phyloP scores from a whole-genome alignment of 176 grass and related monocot species.

The Ensete ventricosum region DNA sequence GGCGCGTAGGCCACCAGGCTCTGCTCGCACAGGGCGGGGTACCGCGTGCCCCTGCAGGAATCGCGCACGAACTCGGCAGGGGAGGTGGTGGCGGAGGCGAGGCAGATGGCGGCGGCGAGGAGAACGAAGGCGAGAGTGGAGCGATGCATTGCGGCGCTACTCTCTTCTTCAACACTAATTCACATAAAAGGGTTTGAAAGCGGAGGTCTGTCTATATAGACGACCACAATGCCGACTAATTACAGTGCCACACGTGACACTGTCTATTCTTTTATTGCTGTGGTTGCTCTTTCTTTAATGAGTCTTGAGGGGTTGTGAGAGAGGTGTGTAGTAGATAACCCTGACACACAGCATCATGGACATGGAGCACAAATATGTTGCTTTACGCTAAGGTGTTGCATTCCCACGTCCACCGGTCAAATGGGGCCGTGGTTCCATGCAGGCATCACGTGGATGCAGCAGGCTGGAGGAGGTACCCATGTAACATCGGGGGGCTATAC shows the following conservation, averaged over 20 bases:
- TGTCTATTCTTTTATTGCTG: neutral
- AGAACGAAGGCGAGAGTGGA: neutral
- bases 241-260: neutral
- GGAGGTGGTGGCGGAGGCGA: neutral
- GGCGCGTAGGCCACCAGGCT: slow-evolving; percentile 35
- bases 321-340: neutral
- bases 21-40: slow-evolving; percentile 59
- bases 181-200: no score
- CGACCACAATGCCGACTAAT: neutral
- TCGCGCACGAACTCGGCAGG: slow-evolving; percentile 34
- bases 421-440: neutral
- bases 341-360: neutral
- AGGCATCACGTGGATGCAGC: neutral
- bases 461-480: neutral
- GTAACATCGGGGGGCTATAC: neutral
- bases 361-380: neutral
- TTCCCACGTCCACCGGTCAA: no score
- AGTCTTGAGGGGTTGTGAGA: neutral
- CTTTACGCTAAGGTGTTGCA: no score
- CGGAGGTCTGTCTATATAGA: neutral
- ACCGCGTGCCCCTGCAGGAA: slow-evolving; percentile 42
- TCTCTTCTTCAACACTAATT: neutral
- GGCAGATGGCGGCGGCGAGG: neutral
- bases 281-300: neutral
- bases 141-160: neutral